Conservation (phyloP, 1,284 basidiomycete genomes). For the Coriolopsis trogii region DNA sequence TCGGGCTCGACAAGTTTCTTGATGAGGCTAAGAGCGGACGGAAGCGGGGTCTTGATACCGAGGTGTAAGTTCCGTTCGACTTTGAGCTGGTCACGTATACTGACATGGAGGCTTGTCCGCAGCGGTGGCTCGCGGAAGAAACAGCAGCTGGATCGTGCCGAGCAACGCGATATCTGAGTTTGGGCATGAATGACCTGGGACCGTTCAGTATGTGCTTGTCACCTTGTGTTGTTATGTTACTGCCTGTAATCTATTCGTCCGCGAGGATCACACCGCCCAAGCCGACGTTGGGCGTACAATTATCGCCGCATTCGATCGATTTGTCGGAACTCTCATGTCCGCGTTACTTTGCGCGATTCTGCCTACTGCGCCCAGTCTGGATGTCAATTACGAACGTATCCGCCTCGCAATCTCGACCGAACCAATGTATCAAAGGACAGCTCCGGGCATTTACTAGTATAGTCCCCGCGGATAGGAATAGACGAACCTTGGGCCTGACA, state of each 20-base stretch:
- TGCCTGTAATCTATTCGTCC: slow-evolving; percentile 20
- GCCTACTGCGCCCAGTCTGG: too few relatives aligned
- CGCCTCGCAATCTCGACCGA: too few relatives aligned
- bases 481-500: too few relatives aligned
- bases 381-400: too few relatives aligned
- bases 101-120: slow-evolving; percentile 18
- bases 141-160: slow-evolving; percentile 70
- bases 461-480: too few relatives aligned
- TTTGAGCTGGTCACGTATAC: background rate
- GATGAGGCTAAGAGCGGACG: slow-evolving; percentile 94
- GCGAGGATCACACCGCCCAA: background rate
- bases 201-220: slow-evolving; percentile 8
- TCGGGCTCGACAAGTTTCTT: slow-evolving; percentile 96
- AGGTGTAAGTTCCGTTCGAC: slow-evolving; percentile 53
- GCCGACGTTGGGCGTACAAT: too few relatives aligned
- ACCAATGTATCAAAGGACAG: too few relatives aligned
- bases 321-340: too few relatives aligned
- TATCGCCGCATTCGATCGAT: too few relatives aligned
- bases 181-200: background rate
- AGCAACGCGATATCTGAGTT: slow-evolving; percentile 50
- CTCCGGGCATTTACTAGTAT: too few relatives aligned
- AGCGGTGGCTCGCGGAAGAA: slow-evolving; percentile 71
- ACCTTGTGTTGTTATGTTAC: slow-evolving; percentile 18
- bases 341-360: too few relatives aligned
- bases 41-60: slow-evolving; percentile 85